Evolutionary conservation across 2,329 filamentous ascomycete species (phyloP).

Genomic region (Elsinoe perseae): DNA sequence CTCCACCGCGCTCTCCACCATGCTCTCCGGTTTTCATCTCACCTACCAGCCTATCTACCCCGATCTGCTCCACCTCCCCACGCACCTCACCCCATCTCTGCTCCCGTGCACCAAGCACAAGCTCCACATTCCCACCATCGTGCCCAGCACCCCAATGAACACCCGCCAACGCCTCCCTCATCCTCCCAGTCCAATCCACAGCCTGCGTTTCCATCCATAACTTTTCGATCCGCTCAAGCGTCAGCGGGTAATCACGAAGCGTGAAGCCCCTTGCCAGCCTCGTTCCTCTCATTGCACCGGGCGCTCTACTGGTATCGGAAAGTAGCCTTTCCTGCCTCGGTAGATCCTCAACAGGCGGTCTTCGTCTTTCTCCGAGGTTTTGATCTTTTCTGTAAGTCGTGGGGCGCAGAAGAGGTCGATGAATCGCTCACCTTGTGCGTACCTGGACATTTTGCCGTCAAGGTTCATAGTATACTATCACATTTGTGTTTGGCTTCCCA

Average conservation of each 20-base stretch:
- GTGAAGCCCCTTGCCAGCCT: background rate
- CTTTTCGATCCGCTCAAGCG: background rate
- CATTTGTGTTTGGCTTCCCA: too few species aligned
- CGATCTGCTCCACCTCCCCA: too few species aligned
- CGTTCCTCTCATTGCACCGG: background rate
- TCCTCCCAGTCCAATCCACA: background rate
- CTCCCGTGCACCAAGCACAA: background rate
- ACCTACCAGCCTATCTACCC: too few species aligned
- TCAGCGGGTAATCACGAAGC: background rate
- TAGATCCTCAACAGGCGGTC: background rate
- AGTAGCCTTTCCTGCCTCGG: background rate
- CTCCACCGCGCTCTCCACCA: too few species aligned
- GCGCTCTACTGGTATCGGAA: background rate
- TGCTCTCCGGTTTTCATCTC: too few species aligned
- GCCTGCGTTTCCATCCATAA: background rate
- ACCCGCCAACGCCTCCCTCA: background rate
- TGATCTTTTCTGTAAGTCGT: background rate
- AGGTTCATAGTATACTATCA: too few species aligned
- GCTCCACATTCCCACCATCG: background rate
- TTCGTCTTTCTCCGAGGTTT: background rate
- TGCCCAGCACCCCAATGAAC: background rate
- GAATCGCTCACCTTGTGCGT: background rate
- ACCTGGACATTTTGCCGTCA: too few species aligned
- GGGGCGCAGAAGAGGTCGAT: background rate
- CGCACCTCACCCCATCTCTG: background rate